Percentiles rank a stretch among this genome's conserved stretches.
These are phyloP conservation scores for Stereocaulon alpinum DNA, from an alignment of 495 filamentous ascomycete genomes.

Conservation along the genomic window DNA sequence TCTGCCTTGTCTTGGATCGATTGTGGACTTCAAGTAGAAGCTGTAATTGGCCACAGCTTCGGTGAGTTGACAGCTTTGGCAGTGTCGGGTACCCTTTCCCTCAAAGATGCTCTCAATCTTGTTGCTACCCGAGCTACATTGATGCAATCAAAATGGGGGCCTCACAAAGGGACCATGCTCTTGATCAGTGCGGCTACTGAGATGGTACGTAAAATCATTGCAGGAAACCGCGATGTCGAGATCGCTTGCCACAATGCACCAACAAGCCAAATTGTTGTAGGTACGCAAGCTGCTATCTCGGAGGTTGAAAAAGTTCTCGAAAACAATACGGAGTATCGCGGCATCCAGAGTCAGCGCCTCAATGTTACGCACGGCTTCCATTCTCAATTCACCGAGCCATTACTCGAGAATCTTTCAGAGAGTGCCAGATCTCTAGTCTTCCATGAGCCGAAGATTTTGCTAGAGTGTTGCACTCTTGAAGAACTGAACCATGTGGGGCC, in stretches of 20 bases:
- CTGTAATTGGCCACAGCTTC: conserved; percentile 44
- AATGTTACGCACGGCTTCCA: conserved; percentile 36
- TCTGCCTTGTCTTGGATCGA: conserved; percentile 39
- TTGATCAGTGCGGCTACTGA: conserved; percentile 15
- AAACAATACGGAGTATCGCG: conserved; percentile 1
- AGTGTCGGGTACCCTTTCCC: conserved; percentile 29
- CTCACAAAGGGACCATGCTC: conserved; percentile 41
- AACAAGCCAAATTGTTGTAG: conserved; percentile 26
- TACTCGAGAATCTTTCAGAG: conserved; percentile 23
- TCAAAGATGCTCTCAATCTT: conserved; percentile 32
- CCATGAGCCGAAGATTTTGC: conserved; percentile 23
- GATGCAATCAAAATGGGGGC: conserved; percentile 37
- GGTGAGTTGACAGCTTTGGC: conserved; percentile 37
- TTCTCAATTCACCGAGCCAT: conserved; percentile 30
- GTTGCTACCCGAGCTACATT: conserved; percentile 36
- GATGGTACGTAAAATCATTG: not conserved
- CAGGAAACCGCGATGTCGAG: conserved; percentile 17
- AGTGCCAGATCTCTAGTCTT: conserved; percentile 22
- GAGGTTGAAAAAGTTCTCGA: conserved; percentile 12
- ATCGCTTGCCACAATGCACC: conserved; percentile 35
- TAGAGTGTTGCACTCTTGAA: conserved; percentile 27
- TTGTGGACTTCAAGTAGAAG: conserved; percentile 27
- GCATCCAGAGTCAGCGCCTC: conserved; percentile 22
- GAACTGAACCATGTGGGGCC: not conserved
- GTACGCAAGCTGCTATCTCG: conserved; percentile 21